phyloP scores from a whole-genome alignment of 371 early-diverging fungal species.

The Lichtheimia corymbifera region DNA sequence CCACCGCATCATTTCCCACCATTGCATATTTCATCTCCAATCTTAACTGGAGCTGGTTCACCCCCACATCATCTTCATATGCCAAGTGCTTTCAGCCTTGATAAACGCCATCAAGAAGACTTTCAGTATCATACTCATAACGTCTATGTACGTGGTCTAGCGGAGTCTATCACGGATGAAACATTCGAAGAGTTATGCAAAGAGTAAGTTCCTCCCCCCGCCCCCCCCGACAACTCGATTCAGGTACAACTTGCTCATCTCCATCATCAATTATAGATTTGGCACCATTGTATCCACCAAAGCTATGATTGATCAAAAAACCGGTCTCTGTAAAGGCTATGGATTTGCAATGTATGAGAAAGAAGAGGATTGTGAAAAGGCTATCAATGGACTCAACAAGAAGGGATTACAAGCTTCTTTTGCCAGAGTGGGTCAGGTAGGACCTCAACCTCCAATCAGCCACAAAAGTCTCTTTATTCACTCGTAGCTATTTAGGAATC shows the following conservation, averaged over 20 bases:
- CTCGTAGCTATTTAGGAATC: constrained; percentile 55
- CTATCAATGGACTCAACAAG: constrained; percentile 67
- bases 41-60: constrained; percentile 31
- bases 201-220: constrained; percentile 21
- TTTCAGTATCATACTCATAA: constrained; percentile 54
- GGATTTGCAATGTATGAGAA: constrained; percentile 90
- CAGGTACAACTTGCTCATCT: no score
- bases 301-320: constrained; percentile 77
- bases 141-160: constrained; percentile 83
- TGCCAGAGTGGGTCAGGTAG: constrained; percentile 67
- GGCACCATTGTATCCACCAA: constrained; percentile 83
- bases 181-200: constrained; percentile 64
- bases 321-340: constrained; percentile 85
- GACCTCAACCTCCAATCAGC: neutral
- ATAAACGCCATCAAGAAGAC: constrained; percentile 14
- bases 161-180: constrained; percentile 70
- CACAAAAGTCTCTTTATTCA: neutral
- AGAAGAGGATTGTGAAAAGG: constrained; percentile 60
- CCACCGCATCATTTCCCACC: constrained; percentile 33
- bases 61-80: constrained; percentile 23
- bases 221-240: no score
- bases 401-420: constrained; percentile 73
- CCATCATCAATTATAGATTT: constrained; percentile 45
- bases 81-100: constrained; percentile 20
- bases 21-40: constrained; percentile 40